Evolutionary conservation across 225 moss, liverwort and hornwort genomes (phyloP).

Genomic region (Asterella californica): DNA sequence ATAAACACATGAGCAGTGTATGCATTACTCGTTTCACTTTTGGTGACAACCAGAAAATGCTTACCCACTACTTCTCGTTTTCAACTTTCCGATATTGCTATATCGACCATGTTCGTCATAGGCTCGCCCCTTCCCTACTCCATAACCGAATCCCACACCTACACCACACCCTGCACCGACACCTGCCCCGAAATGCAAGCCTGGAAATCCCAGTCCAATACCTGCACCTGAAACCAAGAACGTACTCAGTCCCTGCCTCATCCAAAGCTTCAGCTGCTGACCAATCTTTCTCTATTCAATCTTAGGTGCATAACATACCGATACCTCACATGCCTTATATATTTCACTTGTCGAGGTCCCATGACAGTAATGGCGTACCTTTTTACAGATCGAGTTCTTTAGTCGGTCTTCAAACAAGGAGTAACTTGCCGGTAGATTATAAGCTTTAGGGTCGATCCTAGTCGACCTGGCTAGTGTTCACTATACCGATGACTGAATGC

Average conservation of each 20-base stretch:
- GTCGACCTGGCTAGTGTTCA: no score
- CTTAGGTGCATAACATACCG: neutral
- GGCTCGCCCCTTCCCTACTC: conserved; percentile 78
- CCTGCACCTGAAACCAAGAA: conserved; percentile 60
- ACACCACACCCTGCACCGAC: conserved; percentile 90
- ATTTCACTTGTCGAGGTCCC: no score
- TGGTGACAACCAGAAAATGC: conserved; percentile 16
- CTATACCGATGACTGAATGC: no score
- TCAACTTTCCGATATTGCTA: conserved; percentile 64
- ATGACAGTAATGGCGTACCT: no score
- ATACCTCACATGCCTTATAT: no score
- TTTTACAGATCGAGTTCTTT: no score
- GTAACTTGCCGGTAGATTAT: no score
- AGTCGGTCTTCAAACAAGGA: no score
- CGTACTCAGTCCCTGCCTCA: neutral
- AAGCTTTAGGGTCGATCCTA: no score
- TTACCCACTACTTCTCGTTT: conserved; percentile 63
- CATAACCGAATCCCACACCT: conserved; percentile 86
- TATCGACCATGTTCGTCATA: conserved; percentile 54
- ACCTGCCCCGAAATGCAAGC: conserved; percentile 81
- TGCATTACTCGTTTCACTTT: neutral
- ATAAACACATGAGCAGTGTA: neutral
- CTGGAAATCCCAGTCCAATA: conserved; percentile 83
- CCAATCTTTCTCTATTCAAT: neutral
- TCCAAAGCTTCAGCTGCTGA: neutral